Evolutionary conservation across 208 protist species (phyloP).

Genomic region (Leishmania lainsoni): DNA sequence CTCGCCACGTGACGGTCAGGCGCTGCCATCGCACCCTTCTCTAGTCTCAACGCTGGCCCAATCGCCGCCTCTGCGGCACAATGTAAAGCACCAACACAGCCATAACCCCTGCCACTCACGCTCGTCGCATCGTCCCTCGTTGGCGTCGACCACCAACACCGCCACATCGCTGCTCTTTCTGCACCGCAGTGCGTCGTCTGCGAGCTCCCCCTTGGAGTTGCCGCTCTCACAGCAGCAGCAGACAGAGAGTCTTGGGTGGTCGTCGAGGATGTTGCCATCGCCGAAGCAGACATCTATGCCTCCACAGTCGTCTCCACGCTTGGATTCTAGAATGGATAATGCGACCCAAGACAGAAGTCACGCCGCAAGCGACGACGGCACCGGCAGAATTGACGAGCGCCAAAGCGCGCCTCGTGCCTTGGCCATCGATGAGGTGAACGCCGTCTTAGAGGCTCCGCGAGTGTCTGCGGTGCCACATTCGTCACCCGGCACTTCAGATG

Average conservation of each 20-base stretch:
- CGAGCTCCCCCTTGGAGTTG: slow-evolving; percentile 1
- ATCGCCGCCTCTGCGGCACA: slow-evolving; percentile 7
- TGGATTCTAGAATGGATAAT: neutral
- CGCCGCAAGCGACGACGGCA: neutral
- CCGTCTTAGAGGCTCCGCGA: neutral
- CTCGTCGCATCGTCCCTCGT: neutral
- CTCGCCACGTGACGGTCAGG: neutral
- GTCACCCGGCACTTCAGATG: neutral
- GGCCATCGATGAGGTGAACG: neutral
- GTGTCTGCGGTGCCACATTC: neutral
- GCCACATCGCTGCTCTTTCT: neutral
- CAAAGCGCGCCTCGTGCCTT: neutral
- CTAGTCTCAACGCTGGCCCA: neutral
- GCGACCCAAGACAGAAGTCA: neutral
- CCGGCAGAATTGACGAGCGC: neutral
- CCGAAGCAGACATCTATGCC: neutral
- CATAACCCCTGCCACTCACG: neutral
- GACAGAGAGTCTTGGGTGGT: slow-evolving; percentile 7
- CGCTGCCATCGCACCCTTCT: neutral
- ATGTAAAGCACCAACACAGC: neutral
- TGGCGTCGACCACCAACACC: neutral
- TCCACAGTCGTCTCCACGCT: neutral
- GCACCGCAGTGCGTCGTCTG: slow-evolving; percentile 3
- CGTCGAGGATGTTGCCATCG: neutral
- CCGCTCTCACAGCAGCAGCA: neutral